Evolutionary conservation across 176 grass and related monocot species (phyloP), one percentile per base, ranked within the genome.

Genomic region (Carex parvula): DNA sequence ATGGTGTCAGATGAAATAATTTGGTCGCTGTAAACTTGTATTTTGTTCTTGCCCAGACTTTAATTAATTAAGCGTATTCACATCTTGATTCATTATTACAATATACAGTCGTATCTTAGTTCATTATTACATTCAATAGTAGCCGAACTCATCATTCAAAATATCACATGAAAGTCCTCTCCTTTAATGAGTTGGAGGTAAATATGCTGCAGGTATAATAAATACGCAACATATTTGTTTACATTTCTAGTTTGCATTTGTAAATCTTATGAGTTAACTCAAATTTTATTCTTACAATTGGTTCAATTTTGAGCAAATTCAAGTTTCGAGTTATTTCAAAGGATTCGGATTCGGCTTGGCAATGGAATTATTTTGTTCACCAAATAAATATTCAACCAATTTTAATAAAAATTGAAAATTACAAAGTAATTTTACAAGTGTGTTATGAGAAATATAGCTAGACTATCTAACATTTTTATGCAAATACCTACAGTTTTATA

Each of bases 121-220:
- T 13, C 72, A 76, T 76, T 76, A 77, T 77, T 77, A 33, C 73
- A 77, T 57, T 52, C 7, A 78, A 78, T 29, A 57, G 73, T 70
- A 13, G 14, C 26, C 15, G 5, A 78, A 57, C 15, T 26, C 24
- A 55, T 78, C 73, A 56, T 77, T 55, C 20, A 48, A 77, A 56
- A 77, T 13, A 77, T 77, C 48, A 57, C 73, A 78, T 78, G 73
- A 78, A 71, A 44, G 67, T 70, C 15, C 6, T 71, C 39, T 71
- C 6, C 73, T 32, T 57, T 33, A 57, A 78, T 78, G 73, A 53
- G 6, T 78, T 78, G 24, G 24, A 57, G 24, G 52, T 57, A 78
- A 57, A 33, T 56, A 78, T 55, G 52, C 6, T 33, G 73, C 52
- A 57, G 24, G 2, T 35, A 56, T 33, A 15, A 57, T 78, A 56